A percentile compares a stretch with the other conserved stretches of the same genome.
These are phyloP conservation scores for Didymella arachidicola DNA, from an alignment of 2,329 filamentous ascomycete genomes.

Conservation along the genomic window DNA sequence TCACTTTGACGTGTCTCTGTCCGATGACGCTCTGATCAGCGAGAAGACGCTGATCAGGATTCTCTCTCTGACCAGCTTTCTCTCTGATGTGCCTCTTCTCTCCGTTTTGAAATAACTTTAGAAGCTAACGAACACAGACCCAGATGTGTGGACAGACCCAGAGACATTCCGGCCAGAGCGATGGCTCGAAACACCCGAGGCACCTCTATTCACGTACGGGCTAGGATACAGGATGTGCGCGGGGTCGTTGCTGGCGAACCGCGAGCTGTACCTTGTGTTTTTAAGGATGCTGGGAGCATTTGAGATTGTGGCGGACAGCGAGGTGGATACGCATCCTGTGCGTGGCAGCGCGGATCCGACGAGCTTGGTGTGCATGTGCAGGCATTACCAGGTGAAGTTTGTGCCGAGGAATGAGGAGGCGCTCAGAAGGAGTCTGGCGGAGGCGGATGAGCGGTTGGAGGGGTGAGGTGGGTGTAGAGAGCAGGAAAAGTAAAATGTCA, in stretches of 20 bases:
- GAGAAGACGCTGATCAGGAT: no score
- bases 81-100: no score
- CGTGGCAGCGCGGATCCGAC: constrained; percentile 67
- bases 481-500: no score
- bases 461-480: not conserved
- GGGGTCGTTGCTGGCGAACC: constrained; percentile 68
- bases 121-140: constrained; percentile 49
- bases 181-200: constrained; percentile 70
- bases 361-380: constrained; percentile 68
- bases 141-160: constrained; percentile 65
- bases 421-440: constrained; percentile 54
- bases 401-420: constrained; percentile 61
- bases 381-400: constrained; percentile 65
- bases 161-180: constrained; percentile 67
- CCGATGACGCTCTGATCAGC: no score
- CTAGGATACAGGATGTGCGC: constrained; percentile 74
- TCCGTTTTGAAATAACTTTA: no score
- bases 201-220: constrained; percentile 70
- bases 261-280: constrained; percentile 71
- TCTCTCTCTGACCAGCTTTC: no score
- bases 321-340: constrained; percentile 67
- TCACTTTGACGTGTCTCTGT: not conserved
- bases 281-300: constrained; percentile 69
- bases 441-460: constrained; percentile 38
- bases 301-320: constrained; percentile 62